Base-by-base conservation (phyloP, 352 stramenopile species). In the Globisporangium cylindrosporum region DNA sequence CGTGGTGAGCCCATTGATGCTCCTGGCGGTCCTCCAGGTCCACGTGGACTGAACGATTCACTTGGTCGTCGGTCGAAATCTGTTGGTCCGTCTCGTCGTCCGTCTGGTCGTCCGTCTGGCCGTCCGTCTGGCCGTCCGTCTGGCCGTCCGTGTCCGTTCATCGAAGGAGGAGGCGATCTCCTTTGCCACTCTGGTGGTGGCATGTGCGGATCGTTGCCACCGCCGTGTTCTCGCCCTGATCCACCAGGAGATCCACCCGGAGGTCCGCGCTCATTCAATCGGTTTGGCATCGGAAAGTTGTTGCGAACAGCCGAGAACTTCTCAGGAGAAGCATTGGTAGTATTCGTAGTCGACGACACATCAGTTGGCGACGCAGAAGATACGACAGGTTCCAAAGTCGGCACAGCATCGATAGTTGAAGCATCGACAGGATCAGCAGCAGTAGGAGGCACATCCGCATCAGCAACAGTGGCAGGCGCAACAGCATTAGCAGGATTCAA, bases 241-340 rank as follows among this genome's bases (percentile, higher is more conserved):
- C 1, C 15, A 20, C 41, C 20, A n/a, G 27, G 9, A 61, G 29
- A 4, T 41, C 25, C 36, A 36, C 58, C 38, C 24, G 57, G 34
- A 14, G 34, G 7, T 60, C 53, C 61, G 25, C 53, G 59, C 58
- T 59, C 59, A 6, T 41, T 55, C 15, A 14, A 24, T 56, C 34
- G 62, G n/a, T n/a, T 55, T 51, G 32, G 41, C 2, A 66, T 55
- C 51, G 67, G 53, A 25, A 49, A 67, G 6, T 43, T 54, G 12
- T 69, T 55, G 63, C 70, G 72, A 57, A 72, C 70, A 15, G 62
- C 69, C 59, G 67, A 59, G 70, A 76, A 76, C 76, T 83, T 76
- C 48, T 76, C 56, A 32, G 74, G 66, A 18, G 59, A 68, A 12
- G 64, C 55, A 36, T 29, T 29, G 27, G 66, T 59, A 54, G 57